These are phyloP conservation scores for Purpureocillium takamizusanense DNA, from an alignment of 2,329 filamentous ascomycete genomes.

Conservation along the genomic window DNA sequence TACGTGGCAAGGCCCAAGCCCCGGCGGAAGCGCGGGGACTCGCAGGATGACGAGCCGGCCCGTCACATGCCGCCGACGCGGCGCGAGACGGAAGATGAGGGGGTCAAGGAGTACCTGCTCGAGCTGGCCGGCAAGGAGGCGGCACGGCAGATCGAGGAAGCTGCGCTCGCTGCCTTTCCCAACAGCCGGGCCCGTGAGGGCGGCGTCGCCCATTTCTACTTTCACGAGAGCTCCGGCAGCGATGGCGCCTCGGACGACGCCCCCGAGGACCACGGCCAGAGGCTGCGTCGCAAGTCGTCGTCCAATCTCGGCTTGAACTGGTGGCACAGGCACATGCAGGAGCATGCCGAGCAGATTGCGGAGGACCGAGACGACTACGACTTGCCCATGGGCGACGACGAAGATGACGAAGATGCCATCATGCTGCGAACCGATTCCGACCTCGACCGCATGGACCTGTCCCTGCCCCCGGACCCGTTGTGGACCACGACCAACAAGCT, in stretches of 20 bases:
- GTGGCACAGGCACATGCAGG: slow-evolving; percentile 74
- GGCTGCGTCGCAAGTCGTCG: slow-evolving; percentile 48
- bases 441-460: slow-evolving; percentile 32
- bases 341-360: slow-evolving; percentile 60
- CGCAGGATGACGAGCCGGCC: slow-evolving; percentile 17
- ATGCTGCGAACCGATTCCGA: slow-evolving; percentile 28
- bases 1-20: slow-evolving; percentile 35
- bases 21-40: slow-evolving; percentile 22
- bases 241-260: slow-evolving; percentile 35
- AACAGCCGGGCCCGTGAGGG: slow-evolving; percentile 61
- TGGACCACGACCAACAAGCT: slow-evolving; percentile 29
- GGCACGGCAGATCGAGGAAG: slow-evolving; percentile 70
- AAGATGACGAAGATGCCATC: slow-evolving; percentile 12
- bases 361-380: slow-evolving; percentile 28
- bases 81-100: slow-evolving; percentile 66
- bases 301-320: slow-evolving; percentile 57
- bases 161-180: slow-evolving; percentile 67
- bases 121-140: slow-evolving; percentile 72
- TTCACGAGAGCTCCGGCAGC: slow-evolving; percentile 54
- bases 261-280: slow-evolving; percentile 19
- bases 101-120: slow-evolving; percentile 67
- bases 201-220: slow-evolving; percentile 62
- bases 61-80: slow-evolving; percentile 32
- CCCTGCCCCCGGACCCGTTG: slow-evolving; percentile 28
- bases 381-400: slow-evolving; percentile 12